phyloP scores from a whole-genome alignment of 1,284 basidiomycete genomes.

The Coniferiporia weirii region DNA sequence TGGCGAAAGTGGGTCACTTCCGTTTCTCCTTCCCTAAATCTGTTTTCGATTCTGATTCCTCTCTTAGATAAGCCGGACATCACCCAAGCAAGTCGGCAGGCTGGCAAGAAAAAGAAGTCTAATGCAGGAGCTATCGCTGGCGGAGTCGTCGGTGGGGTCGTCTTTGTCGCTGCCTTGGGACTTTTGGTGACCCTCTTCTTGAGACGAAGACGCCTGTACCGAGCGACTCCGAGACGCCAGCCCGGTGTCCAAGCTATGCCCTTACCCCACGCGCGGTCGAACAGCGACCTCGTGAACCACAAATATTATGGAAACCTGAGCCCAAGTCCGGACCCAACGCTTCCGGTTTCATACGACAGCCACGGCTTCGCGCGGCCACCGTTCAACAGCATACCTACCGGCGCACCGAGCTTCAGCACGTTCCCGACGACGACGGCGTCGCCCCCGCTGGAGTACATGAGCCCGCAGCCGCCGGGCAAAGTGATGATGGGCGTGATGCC shows the following conservation, averaged over 20 bases:
- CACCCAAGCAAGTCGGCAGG: neutral
- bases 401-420: neutral
- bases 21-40: neutral
- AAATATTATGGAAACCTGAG: neutral
- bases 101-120: slow-evolving; percentile 9
- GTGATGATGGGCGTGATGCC: neutral
- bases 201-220: neutral
- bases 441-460: neutral
- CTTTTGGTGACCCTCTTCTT: slow-evolving; percentile 28
- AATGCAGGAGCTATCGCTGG: slow-evolving; percentile 44
- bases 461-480: neutral
- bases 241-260: neutral
- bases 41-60: neutral
- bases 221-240: neutral
- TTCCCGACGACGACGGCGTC: neutral
- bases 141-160: slow-evolving; percentile 41
- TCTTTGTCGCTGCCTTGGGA: slow-evolving; percentile 26
- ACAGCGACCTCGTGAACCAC: neutral
- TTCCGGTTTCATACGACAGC: neutral
- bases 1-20: slow-evolving; percentile 2
- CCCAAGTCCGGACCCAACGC: neutral
- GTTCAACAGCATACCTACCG: neutral
- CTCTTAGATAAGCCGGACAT: neutral
- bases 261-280: neutral
- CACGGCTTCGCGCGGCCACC: neutral